Evolutionary conservation across 768 basidiomycete genomes (phyloP).

Genomic region (Trichaptum fuscoviolaceum): DNA sequence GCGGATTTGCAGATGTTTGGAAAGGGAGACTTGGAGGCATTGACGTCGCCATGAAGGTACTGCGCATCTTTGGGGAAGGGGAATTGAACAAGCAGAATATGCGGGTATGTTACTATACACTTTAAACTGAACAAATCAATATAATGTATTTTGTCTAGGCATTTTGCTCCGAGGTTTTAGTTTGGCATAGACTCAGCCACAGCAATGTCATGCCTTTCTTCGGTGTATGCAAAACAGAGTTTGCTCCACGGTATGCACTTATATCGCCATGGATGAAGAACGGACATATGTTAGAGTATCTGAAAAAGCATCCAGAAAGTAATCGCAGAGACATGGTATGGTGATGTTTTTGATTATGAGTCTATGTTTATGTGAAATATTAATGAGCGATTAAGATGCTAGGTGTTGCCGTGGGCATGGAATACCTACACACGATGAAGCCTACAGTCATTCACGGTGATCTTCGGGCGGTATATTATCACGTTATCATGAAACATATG

Average conservation of each 20-base stretch:
- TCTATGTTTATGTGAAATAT: too few species aligned
- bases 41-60: too few species aligned
- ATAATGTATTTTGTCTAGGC: too few species aligned
- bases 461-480: conserved; percentile 45
- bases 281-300: conserved; percentile 18
- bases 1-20: too few species aligned
- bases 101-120: too few species aligned
- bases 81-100: too few species aligned
- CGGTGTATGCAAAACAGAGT: conserved; percentile 17
- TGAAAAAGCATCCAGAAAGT: conserved; percentile 10
- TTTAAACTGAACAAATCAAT: too few species aligned
- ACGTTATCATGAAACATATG: conserved; percentile 3
- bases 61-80: too few species aligned
- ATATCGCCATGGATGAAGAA: conserved; percentile 25
- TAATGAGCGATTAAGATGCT: too few species aligned
- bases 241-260: conserved; percentile 16
- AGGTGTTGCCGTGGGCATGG: conserved; percentile 51
- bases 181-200: conserved; percentile 18
- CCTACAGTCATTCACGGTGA: conserved; percentile 57
- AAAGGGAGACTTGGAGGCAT: too few species aligned
- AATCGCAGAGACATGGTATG: background rate
- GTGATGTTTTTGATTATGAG: too few species aligned
- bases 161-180: conserved; percentile 20
- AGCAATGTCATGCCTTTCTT: conserved; percentile 17
- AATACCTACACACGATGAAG: conserved; percentile 50